Evolutionary conservation across 495 filamentous ascomycete genomes (phyloP).

Genomic region (Penicillium taxi): DNA sequence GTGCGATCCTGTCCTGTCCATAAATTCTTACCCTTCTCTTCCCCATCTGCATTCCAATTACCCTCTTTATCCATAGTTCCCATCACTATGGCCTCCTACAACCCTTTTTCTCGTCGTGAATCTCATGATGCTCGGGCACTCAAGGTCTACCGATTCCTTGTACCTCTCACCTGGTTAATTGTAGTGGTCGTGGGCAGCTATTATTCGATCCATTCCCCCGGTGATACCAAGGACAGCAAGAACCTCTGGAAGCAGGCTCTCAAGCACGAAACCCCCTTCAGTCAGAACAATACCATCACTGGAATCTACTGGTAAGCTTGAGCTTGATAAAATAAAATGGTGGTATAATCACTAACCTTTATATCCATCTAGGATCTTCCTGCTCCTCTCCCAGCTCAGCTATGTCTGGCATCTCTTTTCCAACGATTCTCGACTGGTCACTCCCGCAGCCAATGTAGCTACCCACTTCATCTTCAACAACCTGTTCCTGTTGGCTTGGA

Average conservation of each 20-base stretch:
- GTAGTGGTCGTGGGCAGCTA: slow-evolving; percentile 59
- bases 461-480: slow-evolving; percentile 82
- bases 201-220: slow-evolving; percentile 56
- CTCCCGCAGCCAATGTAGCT: slow-evolving; percentile 66
- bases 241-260: slow-evolving; percentile 64
- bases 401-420: slow-evolving; percentile 74
- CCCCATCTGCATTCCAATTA: background rate
- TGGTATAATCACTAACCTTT: slow-evolving; percentile 1
- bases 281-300: slow-evolving; percentile 60
- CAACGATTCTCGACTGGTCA: slow-evolving; percentile 47
- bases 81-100: slow-evolving; percentile 44
- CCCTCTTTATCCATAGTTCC: background rate
- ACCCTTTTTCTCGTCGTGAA: slow-evolving; percentile 61
- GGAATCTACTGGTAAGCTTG: slow-evolving; percentile 64
- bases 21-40: slow-evolving; percentile 2
- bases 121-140: slow-evolving; percentile 45
- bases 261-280: slow-evolving; percentile 61
- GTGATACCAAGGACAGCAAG: slow-evolving; percentile 48
- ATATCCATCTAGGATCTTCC: slow-evolving; percentile 48
- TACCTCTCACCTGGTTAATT: slow-evolving; percentile 63
- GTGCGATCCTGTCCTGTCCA: slow-evolving; percentile 2
- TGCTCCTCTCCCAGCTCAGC: slow-evolving; percentile 65
- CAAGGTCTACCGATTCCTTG: slow-evolving; percentile 57
- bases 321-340: background rate
- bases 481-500: slow-evolving; percentile 66